Evolutionary conservation across 331 rosid genomes (phyloP), one percentile per base, ranked within the genome.

Genomic region (Stylosanthes scabra): DNA sequence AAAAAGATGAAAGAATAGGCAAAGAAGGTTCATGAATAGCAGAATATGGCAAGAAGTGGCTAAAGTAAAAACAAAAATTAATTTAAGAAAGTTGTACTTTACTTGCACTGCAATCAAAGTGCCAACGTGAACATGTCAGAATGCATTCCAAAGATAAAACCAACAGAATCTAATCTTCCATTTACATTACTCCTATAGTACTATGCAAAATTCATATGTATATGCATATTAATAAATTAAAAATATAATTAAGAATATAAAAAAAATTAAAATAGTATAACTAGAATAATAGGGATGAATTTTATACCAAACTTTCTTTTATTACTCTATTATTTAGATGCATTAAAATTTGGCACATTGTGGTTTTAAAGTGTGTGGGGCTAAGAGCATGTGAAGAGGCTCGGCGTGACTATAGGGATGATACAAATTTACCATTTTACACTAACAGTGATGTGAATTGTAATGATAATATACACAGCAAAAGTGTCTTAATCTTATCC

Each of bases 51-150:
- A 29, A 8, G 16, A 68, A 84, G 83, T 78, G 84, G 82, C 64
- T 76, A 76, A 81, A 64, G 64, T 28, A 68, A 28, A 54, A 81
- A 78, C 83, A 83, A 80, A 78, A 63, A 55, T 4, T 82, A 73
- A 81, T 68, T 84, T 2, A 77, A 11, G 72, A 58, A 59, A 42
- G 42, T 77, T 81, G 87, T 70, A 34, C 71, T 58, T 66, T 68
- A 55, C 52, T 79, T 59, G 78, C 83, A 69, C 57, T 34, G 79
- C 83, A 84, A 72, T 82, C 70, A 82, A 77, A 66, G 78, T 34
- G 59, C 70, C 70, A 75, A 28, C 59, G 84, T 83, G 77, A 14
- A 31, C 52, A 13, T 72, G 84, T 83, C 84, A 44, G 44, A 31
- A 34, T 34, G 39, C 6, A 3, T 29, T 49, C 51, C 57, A 70